Evolutionary conservation across 805 yeast genomes (phyloP).

Genomic region (Nakazawaea populi): DNA sequence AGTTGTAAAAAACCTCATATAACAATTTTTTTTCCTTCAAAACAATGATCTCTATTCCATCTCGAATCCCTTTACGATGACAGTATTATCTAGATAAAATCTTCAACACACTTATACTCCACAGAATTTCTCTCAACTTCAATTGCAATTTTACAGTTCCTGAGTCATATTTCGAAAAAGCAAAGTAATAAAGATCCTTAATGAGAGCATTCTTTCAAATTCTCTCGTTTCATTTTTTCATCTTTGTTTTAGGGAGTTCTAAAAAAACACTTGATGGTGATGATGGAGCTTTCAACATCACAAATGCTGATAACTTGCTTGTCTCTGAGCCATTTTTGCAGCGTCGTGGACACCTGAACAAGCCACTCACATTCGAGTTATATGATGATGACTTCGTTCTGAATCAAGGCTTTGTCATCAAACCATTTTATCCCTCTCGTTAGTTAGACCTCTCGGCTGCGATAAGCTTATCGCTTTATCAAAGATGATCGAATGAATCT

Average conservation of each 20-base stretch:
- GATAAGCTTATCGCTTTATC: no score
- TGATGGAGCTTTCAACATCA: background rate
- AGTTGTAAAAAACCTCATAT: background rate
- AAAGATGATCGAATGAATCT: background rate
- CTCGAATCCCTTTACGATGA: no score
- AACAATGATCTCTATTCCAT: no score
- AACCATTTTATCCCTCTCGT: constrained; percentile 13
- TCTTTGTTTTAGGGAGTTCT: constrained; percentile 1
- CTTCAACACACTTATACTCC: background rate
- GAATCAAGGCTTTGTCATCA: constrained; percentile 9
- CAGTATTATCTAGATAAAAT: background rate
- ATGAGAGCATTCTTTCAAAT: background rate
- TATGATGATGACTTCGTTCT: constrained; percentile 9
- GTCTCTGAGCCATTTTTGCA: background rate
- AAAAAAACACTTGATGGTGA: background rate
- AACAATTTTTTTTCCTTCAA: no score
- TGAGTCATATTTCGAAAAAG: no score
- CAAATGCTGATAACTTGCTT: background rate
- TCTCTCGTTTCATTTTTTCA: background rate
- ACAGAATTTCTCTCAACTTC: no score
- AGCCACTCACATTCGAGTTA: constrained; percentile 9
- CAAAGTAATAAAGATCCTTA: no score
- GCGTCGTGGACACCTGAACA: constrained; percentile 11
- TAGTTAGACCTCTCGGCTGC: constrained; percentile 1
- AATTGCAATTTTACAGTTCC: background rate